Evolutionary conservation across 768 basidiomycete species (phyloP), one percentile per base, ranked within the genome.

Genomic region (Agrocybe chaxingu): DNA sequence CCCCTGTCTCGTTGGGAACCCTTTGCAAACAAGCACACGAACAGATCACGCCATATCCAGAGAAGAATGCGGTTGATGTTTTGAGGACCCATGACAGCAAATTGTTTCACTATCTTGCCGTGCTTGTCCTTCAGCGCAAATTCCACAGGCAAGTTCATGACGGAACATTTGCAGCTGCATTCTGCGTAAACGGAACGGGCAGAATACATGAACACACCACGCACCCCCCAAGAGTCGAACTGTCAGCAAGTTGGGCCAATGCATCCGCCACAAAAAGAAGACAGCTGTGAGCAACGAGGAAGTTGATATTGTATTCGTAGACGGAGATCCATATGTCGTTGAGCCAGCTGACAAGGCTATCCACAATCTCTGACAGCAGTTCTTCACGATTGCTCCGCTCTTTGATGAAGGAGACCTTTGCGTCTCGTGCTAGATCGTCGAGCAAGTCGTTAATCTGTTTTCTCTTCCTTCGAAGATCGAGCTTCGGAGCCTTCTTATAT

Each of bases 11-110:
- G 62, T 52, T 57, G 58, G 47, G 36, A 64, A 47, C 55, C 72
- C 62, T 51, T 65, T 0, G 75, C 73, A 7, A 81, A 72, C 62
- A 87, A 66, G 19, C 75, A 77, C 7, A 87, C 60, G 53, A 87
- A 79, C 13, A 87, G 70, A 52, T 87, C 86, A 5, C 85, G 74
- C 85, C 85, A 87, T 46, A 87, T 77, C 82, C 83, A 87, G 12
- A 84, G 63, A 5, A 80, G 51, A 36, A 77, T 68, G 10, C 64
- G 66, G 24, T 76, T 70, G 13, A 84, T 66, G 18, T 70, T 53
- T 42, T 24, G 24, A 24, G 24, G 24, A 24, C 24, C 24, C 24
- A 24, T 24, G 24, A 24, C 24, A 24, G 24, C 24, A 24, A 24
- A 24, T 24, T 24, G 1, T 16, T 78, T 82, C 57, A 84, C 60